Conservation (phyloP, 495 filamentous ascomycete genomes). For the Chaetomium cochliodes region DNA sequence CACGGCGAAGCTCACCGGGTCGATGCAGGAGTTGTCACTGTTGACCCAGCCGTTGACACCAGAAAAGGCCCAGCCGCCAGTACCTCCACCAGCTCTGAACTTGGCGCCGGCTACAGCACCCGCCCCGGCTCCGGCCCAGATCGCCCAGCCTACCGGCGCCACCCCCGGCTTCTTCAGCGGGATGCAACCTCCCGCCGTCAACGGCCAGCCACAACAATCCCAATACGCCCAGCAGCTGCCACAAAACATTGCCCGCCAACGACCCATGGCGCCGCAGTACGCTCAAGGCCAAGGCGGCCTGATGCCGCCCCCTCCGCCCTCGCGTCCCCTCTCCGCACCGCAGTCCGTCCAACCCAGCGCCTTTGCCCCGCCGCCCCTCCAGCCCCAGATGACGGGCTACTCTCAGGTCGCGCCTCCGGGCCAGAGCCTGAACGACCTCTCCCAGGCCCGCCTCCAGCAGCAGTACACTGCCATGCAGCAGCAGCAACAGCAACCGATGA, state of each 20-base stretch:
- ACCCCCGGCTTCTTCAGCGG: constrained; percentile 52
- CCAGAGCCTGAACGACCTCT: constrained; percentile 71
- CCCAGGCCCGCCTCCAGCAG: constrained; percentile 64
- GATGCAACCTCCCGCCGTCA: constrained; percentile 38
- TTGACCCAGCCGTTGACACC: constrained; percentile 76
- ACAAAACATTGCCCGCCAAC: constrained; percentile 56
- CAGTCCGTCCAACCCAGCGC: constrained; percentile 74
- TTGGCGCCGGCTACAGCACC: constrained; percentile 40
- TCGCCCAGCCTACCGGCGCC: constrained; percentile 52
- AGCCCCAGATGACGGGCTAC: constrained; percentile 83
- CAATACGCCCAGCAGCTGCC: constrained; percentile 37
- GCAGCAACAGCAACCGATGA: constrained; percentile 37
- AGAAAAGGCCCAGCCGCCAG: constrained; percentile 56
- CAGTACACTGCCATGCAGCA: constrained; percentile 44
- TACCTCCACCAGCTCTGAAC: constrained; percentile 36
- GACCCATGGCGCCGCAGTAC: constrained; percentile 68
- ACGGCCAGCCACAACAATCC: constrained; percentile 41
- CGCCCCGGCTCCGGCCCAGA: constrained; percentile 44
- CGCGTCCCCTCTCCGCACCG: constrained; percentile 82
- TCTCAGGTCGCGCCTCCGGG: constrained; percentile 64
- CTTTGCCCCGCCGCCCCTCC: constrained; percentile 72
- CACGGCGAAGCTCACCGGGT: constrained; percentile 55
- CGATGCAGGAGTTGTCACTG: constrained; percentile 76
- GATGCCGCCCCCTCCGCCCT: constrained; percentile 78
- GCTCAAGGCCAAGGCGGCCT: constrained; percentile 58